phyloP scores from a whole-genome alignment of 2,329 filamentous ascomycete genomes.

The Xylaria arbuscula region DNA sequence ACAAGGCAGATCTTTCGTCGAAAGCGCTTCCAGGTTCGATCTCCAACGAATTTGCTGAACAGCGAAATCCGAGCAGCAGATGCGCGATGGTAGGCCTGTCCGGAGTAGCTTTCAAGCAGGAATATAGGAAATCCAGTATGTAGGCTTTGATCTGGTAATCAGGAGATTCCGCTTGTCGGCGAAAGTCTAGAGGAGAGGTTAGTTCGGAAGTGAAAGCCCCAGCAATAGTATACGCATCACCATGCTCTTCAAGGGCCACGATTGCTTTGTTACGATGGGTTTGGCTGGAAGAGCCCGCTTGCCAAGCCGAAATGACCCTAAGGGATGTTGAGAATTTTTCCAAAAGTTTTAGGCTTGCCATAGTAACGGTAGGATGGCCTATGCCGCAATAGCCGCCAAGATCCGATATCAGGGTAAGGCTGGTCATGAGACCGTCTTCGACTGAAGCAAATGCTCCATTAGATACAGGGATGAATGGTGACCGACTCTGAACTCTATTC shows the following conservation, averaged over 20 bases:
- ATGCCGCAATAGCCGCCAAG: slow-evolving; percentile 89
- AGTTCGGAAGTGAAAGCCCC: slow-evolving; percentile 77
- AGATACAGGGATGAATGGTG: slow-evolving; percentile 51
- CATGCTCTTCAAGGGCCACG: slow-evolving; percentile 84
- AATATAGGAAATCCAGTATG: slow-evolving; percentile 86
- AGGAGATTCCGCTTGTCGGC: slow-evolving; percentile 73
- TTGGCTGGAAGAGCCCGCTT: slow-evolving; percentile 69
- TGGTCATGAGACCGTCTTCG: slow-evolving; percentile 88
- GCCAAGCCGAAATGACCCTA: slow-evolving; percentile 79
- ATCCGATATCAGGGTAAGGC: slow-evolving; percentile 81
- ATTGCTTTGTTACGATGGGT: slow-evolving; percentile 84
- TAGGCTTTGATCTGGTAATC: slow-evolving; percentile 85
- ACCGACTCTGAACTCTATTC: slow-evolving; percentile 55
- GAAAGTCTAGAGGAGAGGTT: slow-evolving; percentile 75
- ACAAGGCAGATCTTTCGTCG: slow-evolving; percentile 76
- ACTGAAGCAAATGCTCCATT: slow-evolving; percentile 87
- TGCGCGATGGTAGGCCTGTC: slow-evolving; percentile 89
- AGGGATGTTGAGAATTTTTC: slow-evolving; percentile 87
- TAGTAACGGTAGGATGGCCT: slow-evolving; percentile 81
- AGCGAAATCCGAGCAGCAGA: slow-evolving; percentile 87
- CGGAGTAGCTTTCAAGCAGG: slow-evolving; percentile 79
- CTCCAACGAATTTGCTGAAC: slow-evolving; percentile 75
- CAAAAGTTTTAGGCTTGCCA: slow-evolving; percentile 83
- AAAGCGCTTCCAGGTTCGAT: slow-evolving; percentile 77
- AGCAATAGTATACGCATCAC: slow-evolving; percentile 83